Evolutionary conservation across 176 grass and related monocot species (phyloP).

Genomic region (Triticum monococcum): DNA sequence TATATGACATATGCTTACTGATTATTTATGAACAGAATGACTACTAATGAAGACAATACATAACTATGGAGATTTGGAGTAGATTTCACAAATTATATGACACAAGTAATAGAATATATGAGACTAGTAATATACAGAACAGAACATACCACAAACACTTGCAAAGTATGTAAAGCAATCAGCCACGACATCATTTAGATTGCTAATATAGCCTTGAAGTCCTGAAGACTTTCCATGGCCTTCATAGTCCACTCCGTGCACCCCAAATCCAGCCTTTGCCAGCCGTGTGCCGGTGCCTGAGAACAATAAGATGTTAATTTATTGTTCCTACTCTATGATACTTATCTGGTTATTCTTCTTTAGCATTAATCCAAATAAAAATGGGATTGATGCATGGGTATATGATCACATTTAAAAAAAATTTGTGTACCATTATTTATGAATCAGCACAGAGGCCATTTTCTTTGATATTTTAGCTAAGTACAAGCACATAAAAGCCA

Average conservation of each 20-base stretch:
- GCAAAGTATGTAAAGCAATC: slow-evolving; percentile 56
- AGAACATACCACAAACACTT: slow-evolving; percentile 50
- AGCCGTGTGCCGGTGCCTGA: slow-evolving; percentile 55
- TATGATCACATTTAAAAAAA: not conserved
- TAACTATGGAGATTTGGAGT: not conserved
- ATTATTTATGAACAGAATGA: not conserved
- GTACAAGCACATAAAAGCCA: not conserved
- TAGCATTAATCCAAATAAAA: not conserved
- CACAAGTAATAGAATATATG: not conserved
- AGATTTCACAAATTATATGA: not conserved
- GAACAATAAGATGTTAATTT: not conserved
- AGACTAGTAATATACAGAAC: not conserved
- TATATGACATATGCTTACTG: not conserved
- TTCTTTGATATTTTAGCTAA: not conserved
- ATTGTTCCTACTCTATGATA: not conserved
- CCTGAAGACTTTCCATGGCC: slow-evolving; percentile 74
- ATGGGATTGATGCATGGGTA: not conserved
- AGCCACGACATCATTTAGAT: slow-evolving; percentile 40
- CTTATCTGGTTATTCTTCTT: not conserved
- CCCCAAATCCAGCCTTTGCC: slow-evolving; percentile 57
- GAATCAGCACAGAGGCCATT: not conserved
- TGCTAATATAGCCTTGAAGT: slow-evolving; percentile 66
- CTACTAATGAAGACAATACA: not conserved
- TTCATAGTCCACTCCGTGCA: slow-evolving; percentile 76
- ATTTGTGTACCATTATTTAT: not conserved